These are phyloP conservation scores for Zygosaccharomyces pseudobailii DNA, from an alignment of 1,139 yeast genomes.

Conservation along the genomic window DNA sequence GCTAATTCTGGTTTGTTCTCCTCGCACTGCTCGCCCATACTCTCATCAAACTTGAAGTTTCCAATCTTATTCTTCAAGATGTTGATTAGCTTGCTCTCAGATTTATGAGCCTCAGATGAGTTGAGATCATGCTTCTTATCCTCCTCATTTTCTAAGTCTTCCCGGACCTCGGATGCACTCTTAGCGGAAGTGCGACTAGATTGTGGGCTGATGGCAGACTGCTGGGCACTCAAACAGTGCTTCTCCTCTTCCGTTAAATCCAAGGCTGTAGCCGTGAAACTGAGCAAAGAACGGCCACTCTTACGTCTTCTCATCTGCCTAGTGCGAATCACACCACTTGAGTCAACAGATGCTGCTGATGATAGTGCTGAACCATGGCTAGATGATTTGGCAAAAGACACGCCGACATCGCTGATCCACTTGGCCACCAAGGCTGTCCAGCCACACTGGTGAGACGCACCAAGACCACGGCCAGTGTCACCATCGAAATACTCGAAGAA, in stretches of 20 bases:
- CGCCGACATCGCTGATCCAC: slow-evolving; percentile 89
- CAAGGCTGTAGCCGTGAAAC: slow-evolving; percentile 59
- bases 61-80: slow-evolving; percentile 23
- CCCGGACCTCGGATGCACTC: slow-evolving; percentile 11
- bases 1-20: slow-evolving; percentile 11
- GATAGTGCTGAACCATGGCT: slow-evolving; percentile 16
- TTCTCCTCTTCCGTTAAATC: slow-evolving; percentile 63
- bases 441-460: slow-evolving; percentile 95
- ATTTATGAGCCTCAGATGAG: slow-evolving; percentile 16
- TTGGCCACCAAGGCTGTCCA: slow-evolving; percentile 96
- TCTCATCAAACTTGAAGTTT: slow-evolving; percentile 12
- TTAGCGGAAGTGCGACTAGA: slow-evolving; percentile 19
- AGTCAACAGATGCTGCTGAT: slow-evolving; percentile 12
- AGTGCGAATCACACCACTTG: slow-evolving; percentile 12
- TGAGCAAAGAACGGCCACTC: slow-evolving; percentile 65
- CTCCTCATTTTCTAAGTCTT: slow-evolving; percentile 10
- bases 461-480: slow-evolving; percentile 91
- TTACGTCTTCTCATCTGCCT: slow-evolving; percentile 53
- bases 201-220: slow-evolving; percentile 25
- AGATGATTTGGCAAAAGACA: slow-evolving; percentile 45
- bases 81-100: slow-evolving; percentile 19
- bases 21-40: not conserved
- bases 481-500: slow-evolving; percentile 93
- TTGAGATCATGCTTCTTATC: slow-evolving; percentile 12
- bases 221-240: slow-evolving; percentile 27